Percentiles rank a stretch among this genome's conserved stretches.
Evolutionary conservation across 106 monocot genomes (phyloP).

Genomic region (Dioscorea dumetorum): DNA sequence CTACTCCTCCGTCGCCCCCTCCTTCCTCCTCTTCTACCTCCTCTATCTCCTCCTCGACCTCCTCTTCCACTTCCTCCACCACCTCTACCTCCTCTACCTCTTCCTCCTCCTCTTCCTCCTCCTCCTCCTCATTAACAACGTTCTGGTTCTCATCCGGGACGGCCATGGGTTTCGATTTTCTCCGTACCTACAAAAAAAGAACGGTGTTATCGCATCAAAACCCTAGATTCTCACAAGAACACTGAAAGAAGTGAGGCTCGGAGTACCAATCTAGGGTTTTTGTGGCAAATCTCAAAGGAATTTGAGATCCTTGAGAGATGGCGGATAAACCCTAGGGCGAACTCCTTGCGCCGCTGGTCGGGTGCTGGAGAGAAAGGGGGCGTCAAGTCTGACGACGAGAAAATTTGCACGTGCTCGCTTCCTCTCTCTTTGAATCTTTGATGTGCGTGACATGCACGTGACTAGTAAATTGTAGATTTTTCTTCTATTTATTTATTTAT

Average conservation of each 20-base stretch:
- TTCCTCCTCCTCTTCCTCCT: slow-evolving; percentile 39
- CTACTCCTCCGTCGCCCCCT: slow-evolving; percentile 4
- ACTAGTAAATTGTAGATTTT: too few relatives aligned
- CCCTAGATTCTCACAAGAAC: not conserved
- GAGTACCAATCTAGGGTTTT: not conserved
- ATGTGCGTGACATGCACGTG: not conserved
- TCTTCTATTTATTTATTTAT: too few relatives aligned
- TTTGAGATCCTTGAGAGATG: not conserved
- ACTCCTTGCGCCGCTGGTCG: slow-evolving; percentile 4
- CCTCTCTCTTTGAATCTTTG: too few relatives aligned
- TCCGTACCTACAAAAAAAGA: slow-evolving; percentile 19
- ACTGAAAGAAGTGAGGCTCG: not conserved
- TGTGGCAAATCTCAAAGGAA: too few relatives aligned
- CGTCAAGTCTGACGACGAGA: not conserved
- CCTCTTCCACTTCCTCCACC: slow-evolving; percentile 30
- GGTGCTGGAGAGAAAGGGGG: not conserved
- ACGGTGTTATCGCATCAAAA: not conserved
- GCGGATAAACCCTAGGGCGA: slow-evolving; percentile 6
- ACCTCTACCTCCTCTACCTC: slow-evolving; percentile 39
- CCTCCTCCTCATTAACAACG: slow-evolving; percentile 25
- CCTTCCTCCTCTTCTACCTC: slow-evolving; percentile 18
- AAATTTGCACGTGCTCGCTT: not conserved
- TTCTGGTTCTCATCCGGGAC: slow-evolving; percentile 26
- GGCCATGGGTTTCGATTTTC: slow-evolving; percentile 24
- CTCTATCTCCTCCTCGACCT: slow-evolving; percentile 25